Evolutionary conservation across 1,139 yeast species (phyloP).

Genomic region (Candida sp.): DNA sequence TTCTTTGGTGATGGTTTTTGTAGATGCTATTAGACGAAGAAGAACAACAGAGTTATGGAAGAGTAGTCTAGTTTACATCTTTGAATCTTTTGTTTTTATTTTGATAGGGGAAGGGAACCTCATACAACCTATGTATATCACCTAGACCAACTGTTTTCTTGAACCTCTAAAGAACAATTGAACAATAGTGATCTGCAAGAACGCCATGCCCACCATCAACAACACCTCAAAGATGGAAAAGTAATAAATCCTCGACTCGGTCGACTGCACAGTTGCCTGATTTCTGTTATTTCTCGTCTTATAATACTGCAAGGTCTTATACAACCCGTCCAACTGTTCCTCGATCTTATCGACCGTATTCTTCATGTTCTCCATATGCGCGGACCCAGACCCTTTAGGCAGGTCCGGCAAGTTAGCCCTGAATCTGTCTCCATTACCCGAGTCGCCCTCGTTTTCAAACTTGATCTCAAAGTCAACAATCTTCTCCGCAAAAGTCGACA

Average conservation of each 20-base stretch:
- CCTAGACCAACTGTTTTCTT: slow-evolving; percentile 75
- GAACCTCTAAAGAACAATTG: slow-evolving; percentile 88
- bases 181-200: slow-evolving; percentile 80
- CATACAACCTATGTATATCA: too few species aligned
- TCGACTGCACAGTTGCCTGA: slow-evolving; percentile 88
- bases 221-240: slow-evolving; percentile 83
- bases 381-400: slow-evolving; percentile 61
- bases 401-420: slow-evolving; percentile 69
- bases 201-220: slow-evolving; percentile 86
- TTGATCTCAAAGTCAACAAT: slow-evolving; percentile 88
- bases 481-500: slow-evolving; percentile 88
- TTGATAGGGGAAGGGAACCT: too few species aligned
- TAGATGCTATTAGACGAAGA: too few species aligned
- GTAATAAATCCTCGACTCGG: slow-evolving; percentile 85
- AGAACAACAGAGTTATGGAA: too few species aligned
- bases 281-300: slow-evolving; percentile 93
- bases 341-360: slow-evolving; percentile 66
- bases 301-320: slow-evolving; percentile 77
- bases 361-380: slow-evolving; percentile 65
- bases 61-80: too few species aligned
- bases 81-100: too few species aligned
- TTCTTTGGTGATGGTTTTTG: slow-evolving; percentile 2
- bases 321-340: slow-evolving; percentile 63
- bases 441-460: slow-evolving; percentile 48
- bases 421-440: slow-evolving; percentile 31